Base-by-base conservation (phyloP, 2,329 filamentous ascomycete species). In the Scytalidium lignicola region DNA sequence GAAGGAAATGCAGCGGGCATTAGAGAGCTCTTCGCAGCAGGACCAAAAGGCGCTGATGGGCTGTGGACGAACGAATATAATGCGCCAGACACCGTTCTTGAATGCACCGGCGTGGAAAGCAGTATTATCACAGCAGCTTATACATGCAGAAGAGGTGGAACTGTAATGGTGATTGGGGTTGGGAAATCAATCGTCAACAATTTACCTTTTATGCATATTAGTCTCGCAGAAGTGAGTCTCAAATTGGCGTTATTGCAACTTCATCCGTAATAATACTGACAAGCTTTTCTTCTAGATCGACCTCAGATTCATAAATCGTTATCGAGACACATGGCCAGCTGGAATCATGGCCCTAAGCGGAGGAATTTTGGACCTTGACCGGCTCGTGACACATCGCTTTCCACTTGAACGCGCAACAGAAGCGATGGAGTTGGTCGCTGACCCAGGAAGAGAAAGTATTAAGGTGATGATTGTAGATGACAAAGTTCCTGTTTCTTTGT, bases 291-390 rank as follows among this genome's bases (percentile, higher is more conserved):
- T 10, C 17, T n/a, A 82, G 78, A 85, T 87, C 54, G 74, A 86
- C 56, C 69, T 88, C 21, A 79, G 76, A 32, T 88, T 88, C 66
- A 87, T 86, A 61, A 86, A 88, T 63, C 73, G 84, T 7, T 88
- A 87, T 61, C 72, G 76, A 39, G 82, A 87, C 58, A 86, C 83
- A 0, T 88, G 84, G 83, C 83, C 83, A 0, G 74, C 78, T 0
- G 84, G 80, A 0, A 83, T 88, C 28, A 71, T 77, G 6, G 79
- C 78, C 43, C 60, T 88, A 22, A 74, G 72, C 39, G 79, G 80
- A 3, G 77, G 76, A 0, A 71, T 86, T 1, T 61, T 88, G 8
- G 75, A 86, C 59, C 67, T 85, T 18, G 82, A 82, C 59, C 74
- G 73, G 44, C 65, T 86, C 17, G 76, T 87, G 3, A 81, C 82